These are phyloP conservation scores for Populus euphratica DNA, from an alignment of 345 rosid species.

Conservation along the genomic window DNA sequence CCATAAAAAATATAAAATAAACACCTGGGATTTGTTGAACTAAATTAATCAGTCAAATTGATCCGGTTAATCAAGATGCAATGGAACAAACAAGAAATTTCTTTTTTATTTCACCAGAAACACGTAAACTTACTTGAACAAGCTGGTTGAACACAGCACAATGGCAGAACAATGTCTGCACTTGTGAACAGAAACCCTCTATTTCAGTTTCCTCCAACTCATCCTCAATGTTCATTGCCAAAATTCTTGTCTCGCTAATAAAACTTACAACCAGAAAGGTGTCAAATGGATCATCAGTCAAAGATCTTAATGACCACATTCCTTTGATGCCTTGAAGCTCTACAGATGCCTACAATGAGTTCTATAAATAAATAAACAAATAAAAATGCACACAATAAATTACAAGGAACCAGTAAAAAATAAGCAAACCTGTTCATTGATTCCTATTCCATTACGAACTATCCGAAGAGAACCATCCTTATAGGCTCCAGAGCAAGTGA, in stretches of 20 bases:
- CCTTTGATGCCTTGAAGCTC: constrained; percentile 99
- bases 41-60: too few relatives aligned
- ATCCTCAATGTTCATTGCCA: constrained; percentile 93
- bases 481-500: constrained; percentile 93
- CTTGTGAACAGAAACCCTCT: constrained; percentile 83
- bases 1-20: too few relatives aligned
- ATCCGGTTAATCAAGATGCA: too few relatives aligned
- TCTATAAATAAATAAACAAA: constrained; percentile 6
- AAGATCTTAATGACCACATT: constrained; percentile 93
- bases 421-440: constrained; percentile 77
- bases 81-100: too few relatives aligned
- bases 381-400: constrained; percentile 2
- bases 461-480: constrained; percentile 97
- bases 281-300: constrained; percentile 81
- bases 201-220: constrained; percentile 97
- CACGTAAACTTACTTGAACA: constrained; percentile 57
- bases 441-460: constrained; percentile 96
- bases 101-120: neutral
- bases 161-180: constrained; percentile 91
- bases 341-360: constrained; percentile 66
- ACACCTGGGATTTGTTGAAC: too few relatives aligned
- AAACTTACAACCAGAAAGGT: constrained; percentile 95
- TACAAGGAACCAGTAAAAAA: constrained; percentile 2
- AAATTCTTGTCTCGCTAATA: constrained; percentile 81
- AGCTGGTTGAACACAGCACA: constrained; percentile 87